Conservation (phyloP, 169 alveolate species). For the Plasmodium knowlesi region DNA sequence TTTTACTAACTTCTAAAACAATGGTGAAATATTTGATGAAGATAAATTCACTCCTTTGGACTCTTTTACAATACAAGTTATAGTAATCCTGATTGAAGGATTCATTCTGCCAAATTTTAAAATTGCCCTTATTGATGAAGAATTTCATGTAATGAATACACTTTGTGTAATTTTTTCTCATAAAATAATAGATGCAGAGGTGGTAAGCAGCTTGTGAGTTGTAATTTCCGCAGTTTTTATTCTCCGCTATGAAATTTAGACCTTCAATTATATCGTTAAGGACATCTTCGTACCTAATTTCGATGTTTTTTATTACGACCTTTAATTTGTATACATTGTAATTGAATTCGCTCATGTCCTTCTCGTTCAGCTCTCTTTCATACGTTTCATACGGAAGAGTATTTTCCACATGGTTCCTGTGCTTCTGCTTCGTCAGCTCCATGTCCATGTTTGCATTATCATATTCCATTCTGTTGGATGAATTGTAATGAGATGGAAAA, state of each 20-base stretch:
- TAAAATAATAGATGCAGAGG: conserved; percentile 55
- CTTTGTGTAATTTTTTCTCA: conserved; percentile 26
- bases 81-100: conserved; percentile 45
- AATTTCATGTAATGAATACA: conserved; percentile 54
- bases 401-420: neutral
- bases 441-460: neutral
- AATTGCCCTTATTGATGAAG: conserved; percentile 39
- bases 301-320: conserved; percentile 61
- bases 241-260: conserved; percentile 40
- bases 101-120: conserved; percentile 54
- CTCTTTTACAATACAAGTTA: conserved; percentile 47
- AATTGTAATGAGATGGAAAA: neutral
- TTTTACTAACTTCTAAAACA: conserved; percentile 44
- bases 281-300: conserved; percentile 63
- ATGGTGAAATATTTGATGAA: conserved; percentile 57
- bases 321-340: conserved; percentile 22
- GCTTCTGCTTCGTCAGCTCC: neutral
- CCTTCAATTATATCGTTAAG: conserved; percentile 71
- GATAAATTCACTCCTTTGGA: conserved; percentile 51
- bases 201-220: conserved; percentile 67
- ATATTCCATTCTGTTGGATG: conserved; percentile 1
- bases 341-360: conserved; percentile 13
- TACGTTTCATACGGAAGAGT: neutral
- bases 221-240: conserved; percentile 63
- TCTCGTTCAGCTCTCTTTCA: conserved; percentile 29